These are phyloP conservation scores for Suillus decipiens DNA, from an alignment of 768 basidiomycete species.

Conservation along the genomic window DNA sequence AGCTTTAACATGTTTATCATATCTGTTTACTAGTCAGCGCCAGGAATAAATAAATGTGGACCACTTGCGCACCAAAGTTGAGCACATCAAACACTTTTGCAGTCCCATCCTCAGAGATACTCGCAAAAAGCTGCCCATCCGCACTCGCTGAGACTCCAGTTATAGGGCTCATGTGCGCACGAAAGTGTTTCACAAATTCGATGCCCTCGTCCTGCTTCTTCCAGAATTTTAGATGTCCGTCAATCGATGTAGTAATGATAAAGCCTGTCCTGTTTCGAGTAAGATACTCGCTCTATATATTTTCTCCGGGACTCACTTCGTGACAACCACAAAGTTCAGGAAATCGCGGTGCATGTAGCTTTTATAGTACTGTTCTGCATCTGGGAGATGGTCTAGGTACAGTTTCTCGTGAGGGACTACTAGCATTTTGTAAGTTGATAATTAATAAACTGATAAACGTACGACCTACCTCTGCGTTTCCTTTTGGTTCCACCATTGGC, in stretches of 20 bases:
- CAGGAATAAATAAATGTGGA: not conserved
- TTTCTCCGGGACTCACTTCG: constrained; percentile 57
- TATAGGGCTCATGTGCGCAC: constrained; percentile 84
- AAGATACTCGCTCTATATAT: constrained; percentile 3
- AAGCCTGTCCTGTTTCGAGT: constrained; percentile 77
- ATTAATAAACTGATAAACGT: constrained; percentile 6
- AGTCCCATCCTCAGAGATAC: constrained; percentile 86
- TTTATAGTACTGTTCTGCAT: constrained; percentile 92
- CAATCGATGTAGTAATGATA: constrained; percentile 89
- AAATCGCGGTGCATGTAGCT: constrained; percentile 98
- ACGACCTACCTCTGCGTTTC: constrained; percentile 75
- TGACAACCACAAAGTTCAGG: constrained; percentile 86
- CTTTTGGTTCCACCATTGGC: constrained; percentile 54
- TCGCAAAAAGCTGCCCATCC: constrained; percentile 92
- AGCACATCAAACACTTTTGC: constrained; percentile 97
- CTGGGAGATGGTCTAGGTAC: constrained; percentile 90
- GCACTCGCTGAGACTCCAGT: constrained; percentile 81
- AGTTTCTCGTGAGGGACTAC: constrained; percentile 92
- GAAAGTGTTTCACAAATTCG: constrained; percentile 98
- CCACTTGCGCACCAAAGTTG: constrained; percentile 81
- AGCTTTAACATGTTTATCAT: constrained; percentile 99
- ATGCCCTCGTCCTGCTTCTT: constrained; percentile 96
- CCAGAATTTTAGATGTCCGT: constrained; percentile 98
- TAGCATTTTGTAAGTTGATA: constrained; percentile 35
- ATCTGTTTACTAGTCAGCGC: constrained; percentile 49